Conservation (phyloP, 2,329 filamentous ascomycete genomes). For the Neonectria punicea region DNA sequence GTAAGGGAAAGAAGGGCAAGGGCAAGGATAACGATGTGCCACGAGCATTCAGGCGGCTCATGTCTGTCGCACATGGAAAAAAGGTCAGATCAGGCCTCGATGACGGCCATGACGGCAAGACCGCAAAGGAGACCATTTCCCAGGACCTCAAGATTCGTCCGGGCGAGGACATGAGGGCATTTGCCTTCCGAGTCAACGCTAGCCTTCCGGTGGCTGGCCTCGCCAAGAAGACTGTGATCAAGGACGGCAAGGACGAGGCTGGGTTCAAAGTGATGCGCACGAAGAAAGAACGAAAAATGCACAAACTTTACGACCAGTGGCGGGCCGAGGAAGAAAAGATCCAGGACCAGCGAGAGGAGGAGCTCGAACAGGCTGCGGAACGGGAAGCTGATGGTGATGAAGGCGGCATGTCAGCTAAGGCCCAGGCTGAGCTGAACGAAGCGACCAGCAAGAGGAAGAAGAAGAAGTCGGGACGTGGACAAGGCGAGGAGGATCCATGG, state of each 20-base stretch:
- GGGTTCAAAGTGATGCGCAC: slow-evolving; percentile 77
- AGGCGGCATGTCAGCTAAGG: slow-evolving; percentile 58
- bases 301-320: slow-evolving; percentile 83
- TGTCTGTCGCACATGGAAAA: slow-evolving; percentile 76
- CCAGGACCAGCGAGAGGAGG: slow-evolving; percentile 72
- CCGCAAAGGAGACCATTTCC: slow-evolving; percentile 35
- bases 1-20: slow-evolving; percentile 58
- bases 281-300: slow-evolving; percentile 85
- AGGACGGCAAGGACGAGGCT: slow-evolving; percentile 69
- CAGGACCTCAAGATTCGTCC: slow-evolving; percentile 76
- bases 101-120: slow-evolving; percentile 64
- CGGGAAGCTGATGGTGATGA: slow-evolving; percentile 70
- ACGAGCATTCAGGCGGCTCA: slow-evolving; percentile 85
- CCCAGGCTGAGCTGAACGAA: slow-evolving; percentile 54
- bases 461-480: slow-evolving; percentile 58
- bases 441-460: slow-evolving; percentile 46
- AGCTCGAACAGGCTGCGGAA: slow-evolving; percentile 71
- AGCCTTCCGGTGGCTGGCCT: slow-evolving; percentile 81
- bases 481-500: slow-evolving; percentile 80
- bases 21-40: slow-evolving; percentile 80
- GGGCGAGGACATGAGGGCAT: slow-evolving; percentile 85
- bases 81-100: slow-evolving; percentile 73
- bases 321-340: slow-evolving; percentile 72
- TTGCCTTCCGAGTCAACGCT: slow-evolving; percentile 83
- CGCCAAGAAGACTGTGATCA: slow-evolving; percentile 66